Percentiles rank a stretch among this genome's conserved stretches.
Evolutionary conservation across 148 eudicot genomes (phyloP).

Genomic region (Bassia scoparia): DNA sequence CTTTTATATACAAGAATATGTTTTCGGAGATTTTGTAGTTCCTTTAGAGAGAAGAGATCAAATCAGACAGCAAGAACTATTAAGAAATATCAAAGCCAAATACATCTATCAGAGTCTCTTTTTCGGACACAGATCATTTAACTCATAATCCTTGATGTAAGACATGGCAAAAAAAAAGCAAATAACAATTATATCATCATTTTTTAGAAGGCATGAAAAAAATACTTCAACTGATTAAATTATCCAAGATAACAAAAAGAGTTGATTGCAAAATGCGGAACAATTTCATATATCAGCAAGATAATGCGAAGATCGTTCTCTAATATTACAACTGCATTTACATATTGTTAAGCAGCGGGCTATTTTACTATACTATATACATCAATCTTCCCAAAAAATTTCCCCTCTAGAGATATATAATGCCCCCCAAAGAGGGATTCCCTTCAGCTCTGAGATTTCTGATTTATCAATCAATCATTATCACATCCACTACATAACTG

Average conservation of each 20-base stretch:
- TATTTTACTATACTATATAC: not conserved
- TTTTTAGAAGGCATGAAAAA: too few species aligned
- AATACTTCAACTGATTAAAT: too few species aligned
- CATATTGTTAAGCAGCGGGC: not conserved
- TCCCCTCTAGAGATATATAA: not conserved
- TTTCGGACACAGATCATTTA: conserved; percentile 46
- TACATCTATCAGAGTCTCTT: conserved; percentile 16
- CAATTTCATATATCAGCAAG: not conserved
- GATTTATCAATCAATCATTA: too few species aligned
- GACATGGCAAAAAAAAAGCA: too few species aligned
- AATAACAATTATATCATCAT: too few species aligned
- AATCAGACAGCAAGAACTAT: conserved; percentile 5
- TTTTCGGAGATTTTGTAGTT: conserved; percentile 25
- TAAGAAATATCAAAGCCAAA: not conserved
- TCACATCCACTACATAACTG: not conserved
- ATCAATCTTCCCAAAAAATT: not conserved
- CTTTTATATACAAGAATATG: too few species aligned
- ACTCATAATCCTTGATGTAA: too few species aligned
- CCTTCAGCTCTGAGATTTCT: not conserved
- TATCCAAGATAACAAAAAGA: not conserved
- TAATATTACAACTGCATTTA: not conserved
- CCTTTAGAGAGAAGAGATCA: conserved; percentile 19
- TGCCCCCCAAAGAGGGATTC: not conserved
- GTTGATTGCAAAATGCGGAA: not conserved
- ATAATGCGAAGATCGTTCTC: not conserved